These are phyloP conservation scores for Orbilia oligospora DNA, from an alignment of 2,329 filamentous ascomycete genomes.

Conservation along the genomic window DNA sequence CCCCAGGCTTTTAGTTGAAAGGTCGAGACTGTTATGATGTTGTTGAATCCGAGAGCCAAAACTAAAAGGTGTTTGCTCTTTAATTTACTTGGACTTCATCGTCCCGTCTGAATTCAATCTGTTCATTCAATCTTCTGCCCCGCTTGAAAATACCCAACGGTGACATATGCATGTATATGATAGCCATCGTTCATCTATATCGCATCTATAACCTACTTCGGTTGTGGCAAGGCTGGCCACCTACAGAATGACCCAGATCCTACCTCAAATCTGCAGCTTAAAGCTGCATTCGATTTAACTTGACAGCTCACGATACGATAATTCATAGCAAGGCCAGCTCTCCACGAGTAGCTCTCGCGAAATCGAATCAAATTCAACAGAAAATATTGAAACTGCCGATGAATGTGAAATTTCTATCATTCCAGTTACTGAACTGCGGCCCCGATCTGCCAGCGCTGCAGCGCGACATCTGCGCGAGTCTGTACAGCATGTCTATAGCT, in stretches of 20 bases:
- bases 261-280: neutral
- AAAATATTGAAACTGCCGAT: neutral
- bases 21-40: too few species aligned
- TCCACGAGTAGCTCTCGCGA: neutral
- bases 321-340: neutral
- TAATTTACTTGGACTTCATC: neutral
- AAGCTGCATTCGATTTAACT: neutral
- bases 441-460: conserved; percentile 1
- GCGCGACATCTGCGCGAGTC: conserved; percentile 13
- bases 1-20: too few species aligned
- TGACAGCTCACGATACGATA: conserved; percentile 8
- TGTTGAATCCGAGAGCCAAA: neutral
- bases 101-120: neutral
- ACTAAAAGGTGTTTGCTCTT: neutral
- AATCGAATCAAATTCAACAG: conserved; percentile 4
- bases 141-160: neutral
- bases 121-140: neutral
- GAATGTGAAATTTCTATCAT: neutral
- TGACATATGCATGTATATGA: neutral
- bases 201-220: neutral
- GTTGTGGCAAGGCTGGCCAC: conserved; percentile 17
- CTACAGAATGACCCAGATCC: conserved; percentile 1
- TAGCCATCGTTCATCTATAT: neutral
- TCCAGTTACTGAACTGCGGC: neutral
- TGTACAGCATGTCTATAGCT: neutral